A percentile compares a stretch with the other conserved stretches of the same genome.
These are phyloP conservation scores for Cenchrus purpureus DNA, from an alignment of 176 grass and related monocot species.

Conservation along the genomic window DNA sequence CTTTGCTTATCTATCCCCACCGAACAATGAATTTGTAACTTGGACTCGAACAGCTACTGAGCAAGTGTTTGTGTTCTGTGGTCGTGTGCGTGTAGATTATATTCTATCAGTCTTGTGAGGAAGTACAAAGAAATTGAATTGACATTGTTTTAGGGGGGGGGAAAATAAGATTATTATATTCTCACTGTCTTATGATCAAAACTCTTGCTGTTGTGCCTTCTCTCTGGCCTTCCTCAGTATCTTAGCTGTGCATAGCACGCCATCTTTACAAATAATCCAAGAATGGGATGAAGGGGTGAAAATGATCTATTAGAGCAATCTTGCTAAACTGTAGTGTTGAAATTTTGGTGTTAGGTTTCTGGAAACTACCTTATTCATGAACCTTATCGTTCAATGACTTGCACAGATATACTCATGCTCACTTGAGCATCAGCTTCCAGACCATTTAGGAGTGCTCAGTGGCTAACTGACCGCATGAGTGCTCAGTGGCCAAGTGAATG, in stretches of 20 bases:
- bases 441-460: not conserved
- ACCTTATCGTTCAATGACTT: not conserved
- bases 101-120: not conserved
- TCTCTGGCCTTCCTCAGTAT: not conserved
- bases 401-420: not conserved
- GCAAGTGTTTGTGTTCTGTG: not conserved
- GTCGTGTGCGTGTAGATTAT: not conserved
- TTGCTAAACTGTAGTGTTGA: not conserved
- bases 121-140: not conserved
- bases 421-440: not conserved
- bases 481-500: not conserved
- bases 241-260: not conserved
- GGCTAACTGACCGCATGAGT: not conserved
- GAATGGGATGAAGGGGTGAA: not conserved
- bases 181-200: not conserved
- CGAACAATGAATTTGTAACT: not conserved
- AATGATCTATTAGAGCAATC: not conserved
- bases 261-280: not conserved
- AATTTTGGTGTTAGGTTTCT: conserved; percentile 5
- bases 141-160: conserved; percentile 1
- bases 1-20: not conserved
- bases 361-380: not conserved
- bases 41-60: not conserved
- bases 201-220: not conserved
- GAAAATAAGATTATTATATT: conserved; percentile 3